These are phyloP conservation scores for Stygiomarasmius scandens DNA, from an alignment of 1,284 basidiomycete genomes.

Conservation along the genomic window DNA sequence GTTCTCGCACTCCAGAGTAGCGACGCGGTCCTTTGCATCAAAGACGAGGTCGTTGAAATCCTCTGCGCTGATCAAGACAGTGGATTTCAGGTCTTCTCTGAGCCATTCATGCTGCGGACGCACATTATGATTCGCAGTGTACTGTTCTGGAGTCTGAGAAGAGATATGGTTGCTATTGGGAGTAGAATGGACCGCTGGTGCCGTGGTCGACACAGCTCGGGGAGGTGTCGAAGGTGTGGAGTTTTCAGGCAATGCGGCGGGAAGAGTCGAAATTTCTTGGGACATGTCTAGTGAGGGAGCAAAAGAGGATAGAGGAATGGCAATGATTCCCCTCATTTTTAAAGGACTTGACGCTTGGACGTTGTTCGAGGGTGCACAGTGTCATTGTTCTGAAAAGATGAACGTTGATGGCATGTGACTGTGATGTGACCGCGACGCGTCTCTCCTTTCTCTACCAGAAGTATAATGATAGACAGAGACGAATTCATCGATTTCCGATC, in stretches of 20 bases:
- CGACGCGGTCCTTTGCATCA: not conserved
- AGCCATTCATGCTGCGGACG: not conserved
- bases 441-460: no score
- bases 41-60: not conserved
- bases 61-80: not conserved
- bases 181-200: not conserved
- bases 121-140: not conserved
- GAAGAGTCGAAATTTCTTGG: not conserved
- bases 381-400: no score
- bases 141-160: not conserved
- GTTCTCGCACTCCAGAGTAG: not conserved
- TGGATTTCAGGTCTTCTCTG: not conserved
- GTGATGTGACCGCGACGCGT: no score
- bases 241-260: not conserved
- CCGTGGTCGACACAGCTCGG: not conserved
- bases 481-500: no score
- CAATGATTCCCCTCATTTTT: not conserved
- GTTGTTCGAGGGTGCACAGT: no score
- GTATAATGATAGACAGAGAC: no score
- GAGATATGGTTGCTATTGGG: not conserved
- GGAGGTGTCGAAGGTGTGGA: not conserved
- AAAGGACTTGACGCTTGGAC: no score
- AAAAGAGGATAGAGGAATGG: not conserved
- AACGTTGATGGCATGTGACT: no score
- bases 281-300: not conserved